phyloP scores from a whole-genome alignment of 257 asterid genomes.

The Solanum chilense region DNA sequence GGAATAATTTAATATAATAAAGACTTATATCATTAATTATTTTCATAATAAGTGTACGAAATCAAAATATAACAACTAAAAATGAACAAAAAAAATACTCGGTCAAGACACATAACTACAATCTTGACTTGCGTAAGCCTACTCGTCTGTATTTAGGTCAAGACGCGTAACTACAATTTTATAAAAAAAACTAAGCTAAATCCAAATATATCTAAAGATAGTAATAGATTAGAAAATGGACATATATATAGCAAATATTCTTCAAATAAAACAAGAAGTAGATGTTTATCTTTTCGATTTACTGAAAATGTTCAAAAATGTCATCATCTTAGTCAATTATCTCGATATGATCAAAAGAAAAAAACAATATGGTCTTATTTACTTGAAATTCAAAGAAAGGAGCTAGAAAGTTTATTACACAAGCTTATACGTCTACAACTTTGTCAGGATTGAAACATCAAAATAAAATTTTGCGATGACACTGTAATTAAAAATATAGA shows the following conservation, averaged over 20 bases:
- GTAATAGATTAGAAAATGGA: background rate
- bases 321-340: background rate
- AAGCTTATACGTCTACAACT: background rate
- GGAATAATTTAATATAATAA: too few relatives aligned
- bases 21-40: too few relatives aligned
- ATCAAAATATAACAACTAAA: too few relatives aligned
- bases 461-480: too few relatives aligned
- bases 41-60: too few relatives aligned
- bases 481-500: too few relatives aligned
- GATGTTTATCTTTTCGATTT: background rate
- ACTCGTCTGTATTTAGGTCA: too few relatives aligned
- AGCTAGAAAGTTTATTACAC: background rate
- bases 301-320: background rate
- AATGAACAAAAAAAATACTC: too few relatives aligned
- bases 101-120: too few relatives aligned
- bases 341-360: background rate
- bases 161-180: too few relatives aligned
- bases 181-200: background rate
- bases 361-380: background rate
- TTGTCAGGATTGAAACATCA: background rate
- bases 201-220: background rate
- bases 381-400: background rate
- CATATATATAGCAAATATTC: background rate
- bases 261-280: too few relatives aligned
- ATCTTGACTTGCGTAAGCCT: too few relatives aligned